Base-by-base conservation (phyloP, 2,329 filamentous ascomycete genomes). In the Arthroderma sp. region DNA sequence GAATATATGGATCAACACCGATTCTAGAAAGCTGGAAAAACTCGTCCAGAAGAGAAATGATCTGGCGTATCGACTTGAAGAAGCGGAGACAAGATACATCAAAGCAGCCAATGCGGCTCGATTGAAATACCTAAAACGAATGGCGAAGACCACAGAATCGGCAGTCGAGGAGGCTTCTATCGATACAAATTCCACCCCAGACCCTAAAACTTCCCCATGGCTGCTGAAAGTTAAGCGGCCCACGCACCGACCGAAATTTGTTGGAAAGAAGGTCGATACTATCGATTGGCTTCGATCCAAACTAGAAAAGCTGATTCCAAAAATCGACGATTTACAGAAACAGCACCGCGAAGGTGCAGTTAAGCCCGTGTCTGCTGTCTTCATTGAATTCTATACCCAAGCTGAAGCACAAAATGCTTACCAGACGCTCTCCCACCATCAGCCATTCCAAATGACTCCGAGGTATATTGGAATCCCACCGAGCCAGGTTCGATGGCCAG, bases 221-320 rank as follows among this genome's bases (percentile, higher is more conserved):
- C 48, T 42, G 44, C 42, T 32, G 31, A 44, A 49, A 37, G 48
- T 85, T 62, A 74, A 86, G 54, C 77, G 87, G 37, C 87, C 87
- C 1, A 80, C 81, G 1, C 87, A 94, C 59, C 77, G 77, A 31
- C 67, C 81, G 45, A 84, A 82, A 59, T 71, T 74, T 4, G 62
- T 91, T 22, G 84, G 87, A 53, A 81, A 86, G 59, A 91, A 94
- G 62, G 88, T 94, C 6, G 88, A 96, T 63, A 88, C 85, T 0
- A 94, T 96, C 56, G 75, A 85, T 44, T 94, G 83, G 80, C 83
- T 80, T 51, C 83, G 89, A 40, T 68, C 71, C 2, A 80, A 89
- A 59, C 74, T 95, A 15, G 73, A 79, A 41, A 76, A 77, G 31
- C 73, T 88, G 31, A 78, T 85, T 40, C 77, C 83, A 3, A 72